A percentile compares a stretch with the other conserved stretches of the same genome.
These are phyloP conservation scores for Rosa multiflora DNA, from an alignment of 306 rosid species.

Conservation along the genomic window DNA sequence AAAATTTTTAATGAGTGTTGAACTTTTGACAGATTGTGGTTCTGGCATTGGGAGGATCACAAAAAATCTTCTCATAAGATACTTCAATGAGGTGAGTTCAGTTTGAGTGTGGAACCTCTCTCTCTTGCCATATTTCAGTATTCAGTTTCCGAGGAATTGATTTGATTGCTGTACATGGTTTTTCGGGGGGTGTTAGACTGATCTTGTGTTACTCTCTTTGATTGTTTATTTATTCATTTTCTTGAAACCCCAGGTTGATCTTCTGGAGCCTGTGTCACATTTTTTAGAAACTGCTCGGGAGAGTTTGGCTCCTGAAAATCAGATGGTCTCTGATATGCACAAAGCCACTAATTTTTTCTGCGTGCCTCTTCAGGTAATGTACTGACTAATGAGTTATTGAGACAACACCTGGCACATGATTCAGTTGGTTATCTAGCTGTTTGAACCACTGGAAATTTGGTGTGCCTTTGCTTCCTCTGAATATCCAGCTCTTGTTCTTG, in stretches of 20 bases:
- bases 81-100: slow-evolving; percentile 81
- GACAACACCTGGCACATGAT: background rate
- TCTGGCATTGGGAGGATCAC: slow-evolving; percentile 96
- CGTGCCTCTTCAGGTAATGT: slow-evolving; percentile 83
- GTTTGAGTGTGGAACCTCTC: slow-evolving; percentile 10
- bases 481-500: background rate
- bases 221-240: slow-evolving; percentile 13
- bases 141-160: background rate
- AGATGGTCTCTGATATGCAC: slow-evolving; percentile 50
- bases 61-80: slow-evolving; percentile 75
- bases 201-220: background rate
- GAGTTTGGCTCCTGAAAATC: slow-evolving; percentile 55
- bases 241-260: slow-evolving; percentile 76
- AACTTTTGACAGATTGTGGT: slow-evolving; percentile 76
- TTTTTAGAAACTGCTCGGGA: slow-evolving; percentile 85
- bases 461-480: background rate
- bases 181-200: background rate
- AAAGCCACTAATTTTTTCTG: slow-evolving; percentile 76
- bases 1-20: slow-evolving; percentile 17
- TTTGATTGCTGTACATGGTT: background rate
- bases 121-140: slow-evolving; percentile 1
- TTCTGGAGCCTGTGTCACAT: slow-evolving; percentile 95
- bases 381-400: background rate
- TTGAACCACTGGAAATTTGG: background rate
- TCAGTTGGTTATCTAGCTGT: background rate